A percentile compares a stretch with the other conserved stretches of the same genome.
Evolutionary conservation across 495 filamentous ascomycete species (phyloP).

Genomic region (Penicillium turbatum): DNA sequence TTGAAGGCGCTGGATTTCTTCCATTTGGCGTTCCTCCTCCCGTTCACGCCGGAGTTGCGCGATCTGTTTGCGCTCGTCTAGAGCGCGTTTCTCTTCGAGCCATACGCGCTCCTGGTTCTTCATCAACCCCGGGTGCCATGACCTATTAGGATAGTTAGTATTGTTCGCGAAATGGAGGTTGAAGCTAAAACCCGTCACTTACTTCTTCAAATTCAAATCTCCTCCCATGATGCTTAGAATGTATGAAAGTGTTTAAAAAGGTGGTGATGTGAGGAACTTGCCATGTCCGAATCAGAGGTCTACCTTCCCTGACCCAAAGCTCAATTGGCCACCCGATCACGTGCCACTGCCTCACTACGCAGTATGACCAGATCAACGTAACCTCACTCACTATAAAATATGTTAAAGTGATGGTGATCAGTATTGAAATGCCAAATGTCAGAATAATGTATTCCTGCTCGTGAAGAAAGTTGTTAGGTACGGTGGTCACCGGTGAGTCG

Average conservation of each 20-base stretch:
- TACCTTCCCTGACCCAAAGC: not conserved
- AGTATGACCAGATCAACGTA: not conserved
- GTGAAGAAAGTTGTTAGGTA: too few relatives aligned
- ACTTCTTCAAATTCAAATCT: constrained; percentile 93
- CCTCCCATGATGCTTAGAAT: constrained; percentile 65
- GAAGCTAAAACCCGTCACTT: constrained; percentile 3
- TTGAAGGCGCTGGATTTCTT: constrained; percentile 85
- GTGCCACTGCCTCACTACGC: not conserved
- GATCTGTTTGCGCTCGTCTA: constrained; percentile 89
- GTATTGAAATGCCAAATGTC: too few relatives aligned
- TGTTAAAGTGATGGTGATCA: too few relatives aligned
- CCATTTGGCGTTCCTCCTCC: constrained; percentile 86
- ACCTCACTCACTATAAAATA: too few relatives aligned
- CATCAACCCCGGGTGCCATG: constrained; percentile 84
- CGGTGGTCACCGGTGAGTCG: too few relatives aligned
- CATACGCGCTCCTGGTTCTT: constrained; percentile 81
- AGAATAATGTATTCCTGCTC: too few relatives aligned
- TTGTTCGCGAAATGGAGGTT: not conserved
- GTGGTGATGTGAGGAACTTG: not conserved
- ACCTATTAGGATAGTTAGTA: constrained; percentile 35
- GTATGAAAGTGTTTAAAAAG: not conserved
- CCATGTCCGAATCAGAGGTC: not conserved
- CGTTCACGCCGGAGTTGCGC: constrained; percentile 85
- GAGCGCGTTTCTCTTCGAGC: constrained; percentile 84
- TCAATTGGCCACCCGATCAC: constrained; percentile 4